Evolutionary conservation across 768 basidiomycete genomes (phyloP).

Genomic region (Chalciporus chontae): DNA sequence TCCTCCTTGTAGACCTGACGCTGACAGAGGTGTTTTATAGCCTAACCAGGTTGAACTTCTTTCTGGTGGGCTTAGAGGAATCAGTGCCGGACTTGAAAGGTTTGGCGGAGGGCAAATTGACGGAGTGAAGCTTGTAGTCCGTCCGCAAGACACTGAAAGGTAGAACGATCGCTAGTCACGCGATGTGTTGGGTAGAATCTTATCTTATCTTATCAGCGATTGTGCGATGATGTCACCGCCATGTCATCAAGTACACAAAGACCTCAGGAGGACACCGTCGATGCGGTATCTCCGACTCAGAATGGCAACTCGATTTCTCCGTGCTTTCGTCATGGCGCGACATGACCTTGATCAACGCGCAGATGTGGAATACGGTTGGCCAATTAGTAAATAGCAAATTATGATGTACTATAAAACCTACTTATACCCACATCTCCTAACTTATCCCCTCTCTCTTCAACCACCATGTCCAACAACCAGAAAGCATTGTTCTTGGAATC

Average conservation of each 20-base stretch:
- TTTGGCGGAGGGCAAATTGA: slow-evolving; percentile 41
- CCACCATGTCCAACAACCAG: slow-evolving; percentile 25
- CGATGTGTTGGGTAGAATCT: slow-evolving; percentile 25
- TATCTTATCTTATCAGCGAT: slow-evolving; percentile 22
- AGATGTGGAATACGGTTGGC: slow-evolving; percentile 31
- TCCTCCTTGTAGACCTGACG: neutral
- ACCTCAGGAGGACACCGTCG: slow-evolving; percentile 27
- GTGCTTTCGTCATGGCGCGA: slow-evolving; percentile 28
- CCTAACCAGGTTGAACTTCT: slow-evolving; percentile 42
- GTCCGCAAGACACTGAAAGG: slow-evolving; percentile 42
- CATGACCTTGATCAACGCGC: slow-evolving; percentile 25
- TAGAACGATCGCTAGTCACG: slow-evolving; percentile 22
- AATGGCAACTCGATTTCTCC: slow-evolving; percentile 31
- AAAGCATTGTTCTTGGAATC: slow-evolving; percentile 28
- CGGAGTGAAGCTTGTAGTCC: slow-evolving; percentile 42
- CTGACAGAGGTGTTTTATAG: slow-evolving; percentile 23
- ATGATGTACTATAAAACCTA: slow-evolving; percentile 14
- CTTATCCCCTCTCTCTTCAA: slow-evolving; percentile 8
- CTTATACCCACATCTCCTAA: slow-evolving; percentile 4
- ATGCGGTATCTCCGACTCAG: slow-evolving; percentile 30
- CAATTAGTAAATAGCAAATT: slow-evolving; percentile 26
- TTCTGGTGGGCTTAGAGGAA: slow-evolving; percentile 40
- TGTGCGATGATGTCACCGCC: slow-evolving; percentile 15
- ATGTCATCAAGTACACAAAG: slow-evolving; percentile 20
- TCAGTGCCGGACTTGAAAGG: slow-evolving; percentile 39